A percentile compares a stretch with the other conserved stretches of the same genome.
phyloP scores from a whole-genome alignment of 345 rosid genomes.

The Euclidium syriacum region DNA sequence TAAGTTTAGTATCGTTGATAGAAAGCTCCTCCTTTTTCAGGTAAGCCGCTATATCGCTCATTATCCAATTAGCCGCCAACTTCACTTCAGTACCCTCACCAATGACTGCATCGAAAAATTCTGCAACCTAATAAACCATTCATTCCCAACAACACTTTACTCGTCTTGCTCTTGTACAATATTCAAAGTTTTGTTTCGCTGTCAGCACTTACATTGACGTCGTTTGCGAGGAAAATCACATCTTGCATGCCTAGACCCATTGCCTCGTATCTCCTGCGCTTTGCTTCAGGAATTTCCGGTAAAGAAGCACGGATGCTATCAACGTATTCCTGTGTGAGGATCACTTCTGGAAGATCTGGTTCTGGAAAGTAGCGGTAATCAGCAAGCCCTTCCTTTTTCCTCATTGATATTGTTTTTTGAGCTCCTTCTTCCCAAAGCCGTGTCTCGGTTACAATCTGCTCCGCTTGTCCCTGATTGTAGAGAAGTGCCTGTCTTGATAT shows the following conservation, averaged over 20 bases:
- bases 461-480: conserved; percentile 57
- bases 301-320: conserved; percentile 48
- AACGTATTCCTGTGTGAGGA: conserved; percentile 58
- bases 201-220: conserved; percentile 49
- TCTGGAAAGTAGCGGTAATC: conserved; percentile 95
- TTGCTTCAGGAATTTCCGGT: conserved; percentile 92
- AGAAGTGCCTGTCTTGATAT: conserved; percentile 72
- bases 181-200: neutral
- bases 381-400: conserved; percentile 95
- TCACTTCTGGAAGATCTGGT: conserved; percentile 92
- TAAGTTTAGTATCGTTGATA: conserved; percentile 66
- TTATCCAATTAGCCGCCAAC: conserved; percentile 81
- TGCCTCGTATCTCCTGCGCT: conserved; percentile 73
- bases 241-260: conserved; percentile 94
- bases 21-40: conserved; percentile 80
- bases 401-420: conserved; percentile 93
- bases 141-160: conserved; percentile 18
- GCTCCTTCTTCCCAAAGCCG: conserved; percentile 97
- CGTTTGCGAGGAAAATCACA: conserved; percentile 92
- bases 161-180: neutral
- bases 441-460: conserved; percentile 82
- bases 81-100: conserved; percentile 75
- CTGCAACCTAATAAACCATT: conserved; percentile 63
- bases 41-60: conserved; percentile 89
- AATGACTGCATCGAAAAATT: conserved; percentile 75